Conservation (phyloP, 2,329 filamentous ascomycete genomes). For the Diaporthe velutina region DNA sequence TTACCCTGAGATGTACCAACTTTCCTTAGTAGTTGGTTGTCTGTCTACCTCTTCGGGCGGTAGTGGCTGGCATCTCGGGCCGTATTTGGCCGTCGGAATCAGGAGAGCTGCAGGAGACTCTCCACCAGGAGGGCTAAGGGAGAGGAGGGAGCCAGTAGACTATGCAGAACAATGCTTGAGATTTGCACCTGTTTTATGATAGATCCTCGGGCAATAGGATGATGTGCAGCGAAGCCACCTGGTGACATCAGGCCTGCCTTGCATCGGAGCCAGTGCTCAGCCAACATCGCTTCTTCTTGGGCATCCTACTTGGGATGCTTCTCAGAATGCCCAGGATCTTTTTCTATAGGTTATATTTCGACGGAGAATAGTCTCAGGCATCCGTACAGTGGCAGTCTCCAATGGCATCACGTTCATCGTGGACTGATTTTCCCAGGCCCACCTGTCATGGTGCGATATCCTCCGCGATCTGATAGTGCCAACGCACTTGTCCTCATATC, state of each 20-base stretch:
- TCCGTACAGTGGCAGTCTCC: background rate
- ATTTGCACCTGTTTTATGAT: background rate
- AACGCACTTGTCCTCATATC: slow-evolving; percentile 5
- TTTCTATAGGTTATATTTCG: background rate
- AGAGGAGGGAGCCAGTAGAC: background rate
- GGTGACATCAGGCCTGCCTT: background rate
- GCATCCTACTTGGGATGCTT: background rate
- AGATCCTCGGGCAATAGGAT: too few species aligned
- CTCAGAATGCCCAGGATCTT: background rate
- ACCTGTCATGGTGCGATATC: too few species aligned
- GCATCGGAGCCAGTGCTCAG: background rate
- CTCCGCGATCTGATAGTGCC: background rate
- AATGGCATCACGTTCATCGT: background rate
- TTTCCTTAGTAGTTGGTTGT: background rate
- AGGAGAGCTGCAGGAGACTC: slow-evolving; percentile 19
- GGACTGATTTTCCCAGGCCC: background rate
- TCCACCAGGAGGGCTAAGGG: background rate
- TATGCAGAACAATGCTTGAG: background rate
- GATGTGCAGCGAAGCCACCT: background rate
- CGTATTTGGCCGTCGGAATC: slow-evolving; percentile 42
- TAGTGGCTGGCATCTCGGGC: slow-evolving; percentile 38
- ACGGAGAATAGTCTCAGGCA: too few species aligned
- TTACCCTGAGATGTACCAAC: background rate
- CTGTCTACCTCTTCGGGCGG: background rate
- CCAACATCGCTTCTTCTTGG: background rate